phyloP scores from a whole-genome alignment of 352 stramenopile genomes.

The Globisporangium spinosum region DNA sequence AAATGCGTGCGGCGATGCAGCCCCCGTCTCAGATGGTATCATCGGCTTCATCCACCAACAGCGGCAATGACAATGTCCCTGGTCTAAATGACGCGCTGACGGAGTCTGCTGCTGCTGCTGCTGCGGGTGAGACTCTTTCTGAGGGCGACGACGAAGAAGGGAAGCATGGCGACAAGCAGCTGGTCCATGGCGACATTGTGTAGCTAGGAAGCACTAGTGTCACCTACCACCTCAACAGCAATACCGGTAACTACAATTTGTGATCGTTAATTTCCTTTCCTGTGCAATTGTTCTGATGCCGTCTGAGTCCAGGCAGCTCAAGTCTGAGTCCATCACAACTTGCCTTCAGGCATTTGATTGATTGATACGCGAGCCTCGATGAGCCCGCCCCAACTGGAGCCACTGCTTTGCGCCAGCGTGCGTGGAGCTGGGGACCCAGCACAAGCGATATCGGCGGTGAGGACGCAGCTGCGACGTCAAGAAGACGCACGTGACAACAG shows the following conservation, averaged over 20 bases:
- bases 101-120: slow-evolving; percentile 1
- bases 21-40: neutral
- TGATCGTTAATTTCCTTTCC: too few relatives aligned
- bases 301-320: too few relatives aligned
- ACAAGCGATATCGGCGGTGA: neutral
- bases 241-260: too few relatives aligned
- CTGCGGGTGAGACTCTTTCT: neutral
- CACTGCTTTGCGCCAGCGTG: neutral
- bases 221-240: too few relatives aligned
- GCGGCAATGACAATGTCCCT: neutral
- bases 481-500: slow-evolving; percentile 3
- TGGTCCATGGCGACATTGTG: slow-evolving; percentile 6
- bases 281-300: too few relatives aligned
- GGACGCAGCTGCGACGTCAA: neutral
- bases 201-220: neutral
- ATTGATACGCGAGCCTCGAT: neutral
- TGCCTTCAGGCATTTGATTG: neutral
- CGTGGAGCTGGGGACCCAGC: neutral
- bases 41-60: neutral
- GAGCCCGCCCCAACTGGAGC: neutral
- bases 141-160: slow-evolving; percentile 1
- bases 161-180: slow-evolving; percentile 6
- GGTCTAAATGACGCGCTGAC: neutral
- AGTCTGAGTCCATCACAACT: neutral
- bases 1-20: slow-evolving; percentile 27